Percentiles rank a stretch among this genome's conserved stretches.
Evolutionary conservation across 164 flowering plant genomes (phyloP).

Genomic region (Umbellularia californica): DNA sequence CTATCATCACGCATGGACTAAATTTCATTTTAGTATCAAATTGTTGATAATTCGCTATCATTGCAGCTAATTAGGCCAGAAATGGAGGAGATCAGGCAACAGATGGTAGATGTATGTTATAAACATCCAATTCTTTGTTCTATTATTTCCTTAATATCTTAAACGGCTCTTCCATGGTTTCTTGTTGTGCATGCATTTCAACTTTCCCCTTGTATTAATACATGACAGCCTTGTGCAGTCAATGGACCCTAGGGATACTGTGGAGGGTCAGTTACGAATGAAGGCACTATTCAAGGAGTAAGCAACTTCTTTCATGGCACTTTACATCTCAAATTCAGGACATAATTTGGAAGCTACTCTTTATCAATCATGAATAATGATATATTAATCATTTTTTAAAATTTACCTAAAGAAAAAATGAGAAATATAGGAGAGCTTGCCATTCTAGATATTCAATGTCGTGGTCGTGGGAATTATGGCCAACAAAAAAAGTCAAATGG

Average conservation of each 20-base stretch:
- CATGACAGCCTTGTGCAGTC: slow-evolving; percentile 34
- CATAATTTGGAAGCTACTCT: background rate
- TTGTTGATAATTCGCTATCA: slow-evolving; percentile 8
- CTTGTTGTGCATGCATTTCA: background rate
- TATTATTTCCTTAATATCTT: background rate
- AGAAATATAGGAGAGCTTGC: no score
- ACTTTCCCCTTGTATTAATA: background rate
- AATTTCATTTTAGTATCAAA: background rate
- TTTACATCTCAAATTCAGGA: background rate
- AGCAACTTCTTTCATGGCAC: slow-evolving; percentile 19
- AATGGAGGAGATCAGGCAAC: slow-evolving; percentile 56
- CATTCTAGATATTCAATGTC: no score
- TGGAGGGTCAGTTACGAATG: slow-evolving; percentile 54
- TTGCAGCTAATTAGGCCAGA: slow-evolving; percentile 74
- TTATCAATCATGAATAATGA: no score
- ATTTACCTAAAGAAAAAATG: no score
- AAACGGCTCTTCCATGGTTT: background rate
- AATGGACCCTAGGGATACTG: slow-evolving; percentile 47
- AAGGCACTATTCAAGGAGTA: slow-evolving; percentile 66
- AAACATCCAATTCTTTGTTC: background rate
- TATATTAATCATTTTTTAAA: no score
- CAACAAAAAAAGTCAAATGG: no score
- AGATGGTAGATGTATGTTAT: slow-evolving; percentile 47
- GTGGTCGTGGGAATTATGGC: no score
- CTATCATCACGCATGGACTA: background rate